Evolutionary conservation across 352 stramenopile species (phyloP).

Genomic region (Elongisporangium anandrum): DNA sequence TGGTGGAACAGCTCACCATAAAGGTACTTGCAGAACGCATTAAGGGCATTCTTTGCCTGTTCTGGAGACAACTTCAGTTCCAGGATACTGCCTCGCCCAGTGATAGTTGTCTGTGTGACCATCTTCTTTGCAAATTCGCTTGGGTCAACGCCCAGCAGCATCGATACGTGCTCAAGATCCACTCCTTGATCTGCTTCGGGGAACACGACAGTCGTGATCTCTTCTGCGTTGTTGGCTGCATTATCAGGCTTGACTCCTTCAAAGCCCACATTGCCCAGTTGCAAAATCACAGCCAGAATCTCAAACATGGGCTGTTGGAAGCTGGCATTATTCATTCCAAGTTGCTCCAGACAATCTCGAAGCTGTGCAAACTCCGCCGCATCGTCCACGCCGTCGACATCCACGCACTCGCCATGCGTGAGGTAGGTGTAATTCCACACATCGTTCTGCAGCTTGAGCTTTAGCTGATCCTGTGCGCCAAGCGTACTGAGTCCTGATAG

Average conservation of each 20-base stretch:
- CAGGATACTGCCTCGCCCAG: conserved; percentile 63
- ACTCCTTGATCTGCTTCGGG: conserved; percentile 48
- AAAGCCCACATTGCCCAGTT: conserved; percentile 70
- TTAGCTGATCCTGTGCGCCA: conserved; percentile 10
- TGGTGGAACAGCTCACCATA: conserved; percentile 82
- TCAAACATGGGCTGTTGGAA: conserved; percentile 77
- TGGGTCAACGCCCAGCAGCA: conserved; percentile 49
- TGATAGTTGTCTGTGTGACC: conserved; percentile 80
- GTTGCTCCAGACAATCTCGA: conserved; percentile 50
- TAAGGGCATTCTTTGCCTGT: conserved; percentile 77
- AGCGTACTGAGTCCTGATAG: conserved; percentile 42
- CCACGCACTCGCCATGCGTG: conserved; percentile 67
- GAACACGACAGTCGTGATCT: conserved; percentile 40
- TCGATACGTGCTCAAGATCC: conserved; percentile 50
- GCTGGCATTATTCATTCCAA: conserved; percentile 54
- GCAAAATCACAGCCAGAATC: conserved; percentile 60
- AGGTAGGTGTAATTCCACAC: conserved; percentile 76
- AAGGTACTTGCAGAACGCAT: conserved; percentile 83
- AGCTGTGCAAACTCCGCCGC: conserved; percentile 68
- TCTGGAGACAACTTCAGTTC: conserved; percentile 69
- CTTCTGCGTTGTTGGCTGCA: conserved; percentile 10
- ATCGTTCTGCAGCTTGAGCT: conserved; percentile 27
- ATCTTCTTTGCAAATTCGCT: conserved; percentile 73
- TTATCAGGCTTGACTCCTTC: conserved; percentile 15
- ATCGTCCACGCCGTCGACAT: conserved; percentile 73